phyloP scores from a whole-genome alignment of 1,139 yeast species.

The Taphrina deformans region DNA sequence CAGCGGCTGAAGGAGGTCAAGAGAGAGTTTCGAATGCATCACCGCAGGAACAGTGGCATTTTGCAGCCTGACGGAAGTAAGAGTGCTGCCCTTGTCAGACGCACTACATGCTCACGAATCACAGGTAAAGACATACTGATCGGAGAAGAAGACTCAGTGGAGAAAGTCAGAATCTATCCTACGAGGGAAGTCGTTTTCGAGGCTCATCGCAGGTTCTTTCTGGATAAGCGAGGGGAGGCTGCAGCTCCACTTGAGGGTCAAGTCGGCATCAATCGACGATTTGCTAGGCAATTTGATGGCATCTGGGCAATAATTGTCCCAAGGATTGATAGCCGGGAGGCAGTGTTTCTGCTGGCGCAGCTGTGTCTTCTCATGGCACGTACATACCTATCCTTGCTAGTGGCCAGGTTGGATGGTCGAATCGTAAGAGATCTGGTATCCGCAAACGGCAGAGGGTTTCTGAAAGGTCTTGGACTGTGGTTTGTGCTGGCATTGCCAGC shows the following conservation, averaged over 20 bases:
- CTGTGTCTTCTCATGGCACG: conserved; percentile 73
- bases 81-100: not conserved
- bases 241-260: conserved; percentile 43
- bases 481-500: conserved; percentile 89
- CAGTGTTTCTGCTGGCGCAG: conserved; percentile 66
- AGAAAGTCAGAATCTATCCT: conserved; percentile 55
- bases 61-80: conserved; percentile 5
- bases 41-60: conserved; percentile 1
- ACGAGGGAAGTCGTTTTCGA: conserved; percentile 64
- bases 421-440: conserved; percentile 86
- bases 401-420: conserved; percentile 89
- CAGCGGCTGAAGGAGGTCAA: not conserved
- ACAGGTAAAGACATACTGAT: conserved; percentile 6
- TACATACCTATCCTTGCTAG: conserved; percentile 82
- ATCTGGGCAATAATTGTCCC: conserved; percentile 78
- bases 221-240: conserved; percentile 50
- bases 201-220: conserved; percentile 65
- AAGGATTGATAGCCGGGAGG: conserved; percentile 64
- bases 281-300: conserved; percentile 69
- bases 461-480: conserved; percentile 82
- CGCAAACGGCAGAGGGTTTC: conserved; percentile 72
- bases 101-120: not conserved
- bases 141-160: conserved; percentile 6
- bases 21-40: conserved; percentile 6
- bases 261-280: conserved; percentile 55